These are phyloP conservation scores for Hypoxylon perforatum DNA, from an alignment of 495 filamentous ascomycete species.

Conservation along the genomic window DNA sequence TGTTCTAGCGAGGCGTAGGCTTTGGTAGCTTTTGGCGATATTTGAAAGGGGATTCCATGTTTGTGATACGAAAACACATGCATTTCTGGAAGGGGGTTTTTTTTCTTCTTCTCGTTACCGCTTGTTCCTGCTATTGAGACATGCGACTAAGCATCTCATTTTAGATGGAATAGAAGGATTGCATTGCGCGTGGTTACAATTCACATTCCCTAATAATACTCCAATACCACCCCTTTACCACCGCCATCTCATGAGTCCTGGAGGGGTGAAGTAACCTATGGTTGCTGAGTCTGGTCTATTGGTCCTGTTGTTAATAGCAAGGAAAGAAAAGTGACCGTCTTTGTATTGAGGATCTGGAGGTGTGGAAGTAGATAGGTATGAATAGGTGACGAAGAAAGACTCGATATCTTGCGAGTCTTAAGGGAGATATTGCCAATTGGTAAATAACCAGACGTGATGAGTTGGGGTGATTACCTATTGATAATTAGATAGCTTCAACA, in stretches of 20 bases:
- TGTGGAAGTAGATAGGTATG: constrained; percentile 7
- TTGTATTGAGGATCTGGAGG: constrained; percentile 7
- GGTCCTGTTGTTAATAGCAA: constrained; percentile 6
- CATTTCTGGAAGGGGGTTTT: constrained; percentile 27
- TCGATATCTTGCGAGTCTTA: constrained; percentile 17
- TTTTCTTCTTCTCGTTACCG: constrained; percentile 24
- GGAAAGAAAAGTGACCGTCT: background rate
- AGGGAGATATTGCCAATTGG: constrained; percentile 23
- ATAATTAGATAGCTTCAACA: no score
- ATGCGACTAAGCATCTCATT: constrained; percentile 36
- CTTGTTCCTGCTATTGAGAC: constrained; percentile 17
- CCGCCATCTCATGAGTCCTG: background rate
- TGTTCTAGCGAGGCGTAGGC: constrained; percentile 53
- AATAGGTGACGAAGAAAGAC: constrained; percentile 16
- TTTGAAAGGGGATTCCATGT: constrained; percentile 41
- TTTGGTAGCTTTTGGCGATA: constrained; percentile 47
- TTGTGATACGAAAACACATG: constrained; percentile 46
- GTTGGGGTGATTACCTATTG: background rate
- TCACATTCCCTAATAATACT: constrained; percentile 46
- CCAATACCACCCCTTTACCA: constrained; percentile 17
- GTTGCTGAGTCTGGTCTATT: constrained; percentile 13
- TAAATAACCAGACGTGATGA: no score
- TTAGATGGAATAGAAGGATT: constrained; percentile 42
- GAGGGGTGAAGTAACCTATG: constrained; percentile 9
- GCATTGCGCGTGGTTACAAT: constrained; percentile 31